These are phyloP conservation scores for Mycena metata DNA, from an alignment of 768 basidiomycete genomes.

Conservation along the genomic window DNA sequence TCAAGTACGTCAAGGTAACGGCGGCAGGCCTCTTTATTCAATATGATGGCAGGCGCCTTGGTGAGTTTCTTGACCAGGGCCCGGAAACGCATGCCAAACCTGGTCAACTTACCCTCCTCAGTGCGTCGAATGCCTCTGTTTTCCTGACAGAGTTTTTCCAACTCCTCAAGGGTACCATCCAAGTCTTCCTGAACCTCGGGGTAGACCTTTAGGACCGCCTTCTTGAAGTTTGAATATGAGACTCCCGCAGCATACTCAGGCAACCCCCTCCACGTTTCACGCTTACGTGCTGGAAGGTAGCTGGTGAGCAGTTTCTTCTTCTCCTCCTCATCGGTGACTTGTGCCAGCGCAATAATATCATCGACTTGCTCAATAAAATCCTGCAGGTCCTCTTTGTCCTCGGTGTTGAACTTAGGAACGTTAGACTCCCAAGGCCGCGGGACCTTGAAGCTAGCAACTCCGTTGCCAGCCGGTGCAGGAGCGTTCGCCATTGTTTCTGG, in stretches of 20 bases:
- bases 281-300: not conserved
- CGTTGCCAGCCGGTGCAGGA: no score
- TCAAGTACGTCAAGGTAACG: slow-evolving; percentile 5
- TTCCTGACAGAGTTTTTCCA: not conserved
- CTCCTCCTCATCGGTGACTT: no score
- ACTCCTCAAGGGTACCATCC: slow-evolving; percentile 1
- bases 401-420: no score
- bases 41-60: slow-evolving; percentile 11
- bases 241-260: not conserved
- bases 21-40: slow-evolving; percentile 12
- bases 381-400: no score
- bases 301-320: no score
- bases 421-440: no score
- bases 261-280: not conserved
- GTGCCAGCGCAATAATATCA: no score
- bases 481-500: no score
- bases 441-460: no score
- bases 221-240: no score
- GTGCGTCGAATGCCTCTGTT: not conserved
- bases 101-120: slow-evolving; percentile 1
- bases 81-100: slow-evolving; percentile 8
- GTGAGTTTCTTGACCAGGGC: slow-evolving; percentile 10
- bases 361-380: no score
- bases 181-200: slow-evolving; percentile 16
- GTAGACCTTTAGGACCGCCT: not conserved